phyloP scores from a whole-genome alignment of 2,329 filamentous ascomycete species.

The Aciculosporium take region DNA sequence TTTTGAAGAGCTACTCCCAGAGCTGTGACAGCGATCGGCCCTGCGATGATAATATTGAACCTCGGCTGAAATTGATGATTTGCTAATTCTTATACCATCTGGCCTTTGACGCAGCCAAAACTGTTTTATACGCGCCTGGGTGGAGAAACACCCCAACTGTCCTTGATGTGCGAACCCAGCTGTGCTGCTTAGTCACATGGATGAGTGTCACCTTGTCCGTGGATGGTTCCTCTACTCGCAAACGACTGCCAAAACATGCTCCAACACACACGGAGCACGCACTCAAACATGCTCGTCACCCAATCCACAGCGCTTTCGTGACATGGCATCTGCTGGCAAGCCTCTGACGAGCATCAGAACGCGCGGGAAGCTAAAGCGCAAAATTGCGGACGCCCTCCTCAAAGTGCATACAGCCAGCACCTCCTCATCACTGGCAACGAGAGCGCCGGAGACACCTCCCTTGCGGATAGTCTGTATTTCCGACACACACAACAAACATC shows the following conservation, averaged over 20 bases:
- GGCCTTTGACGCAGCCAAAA: too few species aligned
- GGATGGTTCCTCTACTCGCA: too few species aligned
- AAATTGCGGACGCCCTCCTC: not conserved
- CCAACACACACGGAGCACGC: not conserved
- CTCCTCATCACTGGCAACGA: not conserved
- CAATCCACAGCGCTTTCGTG: not conserved
- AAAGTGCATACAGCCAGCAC: not conserved
- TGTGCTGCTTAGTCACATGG: too few species aligned
- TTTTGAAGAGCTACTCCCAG: too few species aligned
- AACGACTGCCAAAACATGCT: not conserved
- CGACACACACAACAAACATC: slow-evolving; percentile 28
- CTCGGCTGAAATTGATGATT: too few species aligned
- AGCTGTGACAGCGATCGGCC: too few species aligned
- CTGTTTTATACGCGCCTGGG: too few species aligned
- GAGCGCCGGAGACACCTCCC: not conserved
- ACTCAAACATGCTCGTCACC: not conserved
- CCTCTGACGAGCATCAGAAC: not conserved
- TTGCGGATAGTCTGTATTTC: slow-evolving; percentile 26
- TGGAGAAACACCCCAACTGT: too few species aligned
- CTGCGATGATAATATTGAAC: too few species aligned
- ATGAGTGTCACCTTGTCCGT: too few species aligned
- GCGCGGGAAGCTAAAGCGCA: not conserved
- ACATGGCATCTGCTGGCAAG: not conserved
- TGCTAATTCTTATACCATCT: too few species aligned
- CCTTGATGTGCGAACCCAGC: too few species aligned